These are phyloP conservation scores for Periconia digitata DNA, from an alignment of 2,329 filamentous ascomycete species.

Conservation along the genomic window DNA sequence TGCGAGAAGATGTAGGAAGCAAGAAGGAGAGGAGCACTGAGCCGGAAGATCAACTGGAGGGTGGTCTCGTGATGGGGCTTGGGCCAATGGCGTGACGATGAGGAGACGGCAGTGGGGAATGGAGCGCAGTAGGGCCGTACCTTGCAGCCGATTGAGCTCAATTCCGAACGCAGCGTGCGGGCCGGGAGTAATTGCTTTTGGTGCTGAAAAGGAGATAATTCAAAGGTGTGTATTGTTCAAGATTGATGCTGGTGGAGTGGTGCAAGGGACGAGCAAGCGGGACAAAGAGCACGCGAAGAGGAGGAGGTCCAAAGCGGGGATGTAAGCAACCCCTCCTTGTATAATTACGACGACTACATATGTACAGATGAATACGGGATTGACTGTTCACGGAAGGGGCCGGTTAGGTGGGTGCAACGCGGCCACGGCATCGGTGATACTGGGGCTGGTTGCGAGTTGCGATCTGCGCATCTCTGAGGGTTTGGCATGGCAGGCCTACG, in stretches of 20 bases:
- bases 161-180: neutral
- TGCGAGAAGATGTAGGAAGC: conserved; percentile 15
- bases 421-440: conserved; percentile 8
- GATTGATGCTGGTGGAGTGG: neutral
- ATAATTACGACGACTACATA: conserved; percentile 3
- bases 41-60: conserved; percentile 27
- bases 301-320: conserved; percentile 18
- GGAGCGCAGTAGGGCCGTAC: conserved; percentile 13
- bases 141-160: conserved; percentile 19
- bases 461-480: conserved; percentile 12
- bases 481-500: neutral
- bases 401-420: neutral
- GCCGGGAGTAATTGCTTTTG: neutral
- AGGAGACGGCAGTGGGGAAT: neutral
- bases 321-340: neutral
- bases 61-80: conserved; percentile 39
- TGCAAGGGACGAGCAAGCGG: neutral
- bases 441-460: conserved; percentile 12
- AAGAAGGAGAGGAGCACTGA: conserved; percentile 23
- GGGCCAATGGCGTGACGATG: conserved; percentile 22
- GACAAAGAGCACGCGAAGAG: conserved; percentile 19
- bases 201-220: neutral
- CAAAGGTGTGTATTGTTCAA: neutral
- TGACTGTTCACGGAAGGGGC: neutral
- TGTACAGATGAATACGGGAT: neutral